Evolutionary conservation across 345 rosid genomes (phyloP).

Genomic region (Hibiscus mutabilis): DNA sequence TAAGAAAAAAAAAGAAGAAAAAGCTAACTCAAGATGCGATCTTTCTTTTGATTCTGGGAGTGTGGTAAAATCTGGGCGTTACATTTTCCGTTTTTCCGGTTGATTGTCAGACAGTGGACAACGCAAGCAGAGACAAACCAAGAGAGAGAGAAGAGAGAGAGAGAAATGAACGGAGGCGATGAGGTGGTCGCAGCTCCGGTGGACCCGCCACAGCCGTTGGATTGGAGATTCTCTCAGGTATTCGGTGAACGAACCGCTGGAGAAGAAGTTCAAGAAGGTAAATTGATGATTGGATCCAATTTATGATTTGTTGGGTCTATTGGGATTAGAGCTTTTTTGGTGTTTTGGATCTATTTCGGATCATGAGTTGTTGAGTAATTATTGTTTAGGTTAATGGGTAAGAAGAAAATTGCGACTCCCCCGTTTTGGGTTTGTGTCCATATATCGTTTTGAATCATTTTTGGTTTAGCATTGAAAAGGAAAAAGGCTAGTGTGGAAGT

Average conservation of each 20-base stretch:
- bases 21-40: constrained; percentile 8
- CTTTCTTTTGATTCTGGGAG: not conserved
- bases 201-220: constrained; percentile 48
- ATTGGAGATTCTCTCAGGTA: constrained; percentile 97
- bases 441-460: not conserved
- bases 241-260: constrained; percentile 93
- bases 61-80: constrained; percentile 8
- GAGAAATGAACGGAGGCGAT: constrained; percentile 64
- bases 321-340: constrained; percentile 31
- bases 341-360: constrained; percentile 59
- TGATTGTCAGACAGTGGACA: not conserved
- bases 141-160: too few relatives aligned
- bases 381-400: constrained; percentile 16
- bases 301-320: constrained; percentile 12
- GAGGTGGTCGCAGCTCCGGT: constrained; percentile 38
- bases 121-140: not conserved
- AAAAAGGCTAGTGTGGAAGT: not conserved
- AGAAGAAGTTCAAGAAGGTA: constrained; percentile 95
- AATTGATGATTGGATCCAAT: constrained; percentile 36
- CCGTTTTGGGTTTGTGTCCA: not conserved
- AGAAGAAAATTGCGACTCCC: constrained; percentile 13
- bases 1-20: not conserved
- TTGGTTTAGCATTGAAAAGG: not conserved
- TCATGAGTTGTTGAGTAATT: constrained; percentile 34
- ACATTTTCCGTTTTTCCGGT: not conserved